phyloP scores from a whole-genome alignment of 225 moss, liverwort and hornwort genomes.

The Lunularia cruciata region DNA sequence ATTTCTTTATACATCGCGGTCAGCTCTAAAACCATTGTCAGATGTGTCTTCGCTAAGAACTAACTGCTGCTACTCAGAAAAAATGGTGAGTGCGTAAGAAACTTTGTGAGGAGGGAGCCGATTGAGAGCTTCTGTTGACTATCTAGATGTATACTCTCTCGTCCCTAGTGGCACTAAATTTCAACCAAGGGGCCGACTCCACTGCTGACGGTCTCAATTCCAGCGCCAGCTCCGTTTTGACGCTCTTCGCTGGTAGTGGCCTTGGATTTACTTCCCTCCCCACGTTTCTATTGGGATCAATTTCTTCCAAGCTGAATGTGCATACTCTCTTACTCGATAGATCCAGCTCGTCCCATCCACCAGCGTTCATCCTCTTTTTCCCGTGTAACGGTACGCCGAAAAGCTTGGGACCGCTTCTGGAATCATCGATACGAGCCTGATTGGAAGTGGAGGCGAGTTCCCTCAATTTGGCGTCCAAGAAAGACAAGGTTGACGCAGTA shows the following conservation, averaged over 20 bases:
- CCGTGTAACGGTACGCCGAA: conserved; percentile 64
- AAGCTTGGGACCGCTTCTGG: conserved; percentile 45
- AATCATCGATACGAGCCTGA: conserved; percentile 6
- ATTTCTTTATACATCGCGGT: conserved; percentile 6
- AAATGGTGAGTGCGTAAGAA: conserved; percentile 9
- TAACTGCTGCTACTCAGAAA: conserved; percentile 11
- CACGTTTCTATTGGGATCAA: conserved; percentile 19
- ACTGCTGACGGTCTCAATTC: conserved; percentile 54
- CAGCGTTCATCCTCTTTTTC: conserved; percentile 26
- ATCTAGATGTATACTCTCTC: conserved; percentile 64
- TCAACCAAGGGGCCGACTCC: conserved; percentile 51
- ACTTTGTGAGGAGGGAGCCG: conserved; percentile 29
- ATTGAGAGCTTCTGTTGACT: not conserved
- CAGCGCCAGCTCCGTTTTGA: conserved; percentile 51
- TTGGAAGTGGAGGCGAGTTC: conserved; percentile 18
- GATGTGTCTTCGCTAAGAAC: not conserved
- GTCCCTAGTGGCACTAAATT: conserved; percentile 61
- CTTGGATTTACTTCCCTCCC: conserved; percentile 36
- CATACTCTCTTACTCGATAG: conserved; percentile 35
- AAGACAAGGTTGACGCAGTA: conserved; percentile 35
- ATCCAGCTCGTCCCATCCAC: conserved; percentile 19
- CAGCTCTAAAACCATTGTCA: not conserved
- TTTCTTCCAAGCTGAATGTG: conserved; percentile 37
- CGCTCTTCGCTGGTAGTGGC: conserved; percentile 56
- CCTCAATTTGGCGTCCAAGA: conserved; percentile 7